Evolutionary conservation across 441 rosid species (phyloP).

Genomic region (Syzygium malaccense): DNA sequence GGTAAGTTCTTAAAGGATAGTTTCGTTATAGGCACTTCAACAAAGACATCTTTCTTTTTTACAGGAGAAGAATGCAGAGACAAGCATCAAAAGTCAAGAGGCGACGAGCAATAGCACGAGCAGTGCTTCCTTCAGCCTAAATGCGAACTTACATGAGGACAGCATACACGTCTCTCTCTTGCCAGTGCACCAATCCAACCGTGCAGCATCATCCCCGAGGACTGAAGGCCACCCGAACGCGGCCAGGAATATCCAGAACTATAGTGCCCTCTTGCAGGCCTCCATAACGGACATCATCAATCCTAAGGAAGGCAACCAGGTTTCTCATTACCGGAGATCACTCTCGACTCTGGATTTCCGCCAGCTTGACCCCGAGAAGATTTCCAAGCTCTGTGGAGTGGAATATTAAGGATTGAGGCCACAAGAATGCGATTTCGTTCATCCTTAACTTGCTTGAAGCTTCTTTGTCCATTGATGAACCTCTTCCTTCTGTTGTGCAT

Average conservation of each 20-base stretch:
- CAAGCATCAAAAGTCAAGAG: conserved; percentile 17
- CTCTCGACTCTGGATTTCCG: conserved; percentile 43
- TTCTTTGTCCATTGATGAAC: background rate
- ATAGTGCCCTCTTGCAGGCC: conserved; percentile 40
- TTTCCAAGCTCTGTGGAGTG: conserved; percentile 30
- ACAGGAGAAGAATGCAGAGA: conserved; percentile 27
- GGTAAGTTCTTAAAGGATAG: background rate
- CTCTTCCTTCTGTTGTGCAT: background rate
- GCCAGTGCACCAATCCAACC: conserved; percentile 16
- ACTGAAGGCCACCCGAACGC: conserved; percentile 60
- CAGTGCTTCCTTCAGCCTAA: conserved; percentile 15
- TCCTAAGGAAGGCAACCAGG: conserved; percentile 25
- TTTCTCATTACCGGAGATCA: conserved; percentile 34
- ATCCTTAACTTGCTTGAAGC: background rate
- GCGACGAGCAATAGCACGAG: conserved; percentile 17
- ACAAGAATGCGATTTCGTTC: background rate
- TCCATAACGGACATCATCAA: conserved; percentile 46
- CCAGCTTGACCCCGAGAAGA: conserved; percentile 31
- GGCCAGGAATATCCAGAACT: conserved; percentile 43
- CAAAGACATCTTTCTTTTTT: background rate
- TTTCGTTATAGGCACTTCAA: background rate
- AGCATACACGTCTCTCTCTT: conserved; percentile 23
- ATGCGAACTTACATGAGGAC: conserved; percentile 5
- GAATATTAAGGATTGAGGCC: conserved; percentile 8
- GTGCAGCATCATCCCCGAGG: conserved; percentile 4